Evolutionary conservation across 768 basidiomycete species (phyloP).

Genomic region (Terana coerulea): DNA sequence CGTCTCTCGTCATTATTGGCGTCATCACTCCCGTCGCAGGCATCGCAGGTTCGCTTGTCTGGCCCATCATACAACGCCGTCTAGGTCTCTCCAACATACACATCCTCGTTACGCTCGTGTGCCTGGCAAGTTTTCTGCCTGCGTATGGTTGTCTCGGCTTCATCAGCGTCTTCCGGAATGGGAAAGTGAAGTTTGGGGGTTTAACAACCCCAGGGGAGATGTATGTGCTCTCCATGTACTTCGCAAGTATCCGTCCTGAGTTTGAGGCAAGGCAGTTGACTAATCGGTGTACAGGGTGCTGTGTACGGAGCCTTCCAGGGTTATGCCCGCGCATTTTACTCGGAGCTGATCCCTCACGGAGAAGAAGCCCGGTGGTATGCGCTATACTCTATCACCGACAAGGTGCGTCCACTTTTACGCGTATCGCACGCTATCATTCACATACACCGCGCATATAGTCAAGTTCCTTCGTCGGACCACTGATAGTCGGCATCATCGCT

Average conservation of each 20-base stretch:
- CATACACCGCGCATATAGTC: slow-evolving; percentile 44
- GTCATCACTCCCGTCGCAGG: slow-evolving; percentile 75
- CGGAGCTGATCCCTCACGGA: slow-evolving; percentile 80
- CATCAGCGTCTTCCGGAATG: slow-evolving; percentile 44
- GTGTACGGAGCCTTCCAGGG: slow-evolving; percentile 91
- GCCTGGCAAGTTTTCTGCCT: slow-evolving; percentile 63
- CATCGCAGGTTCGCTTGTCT: slow-evolving; percentile 79
- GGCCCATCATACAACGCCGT: slow-evolving; percentile 69
- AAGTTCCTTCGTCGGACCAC: slow-evolving; percentile 87
- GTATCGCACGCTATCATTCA: not conserved
- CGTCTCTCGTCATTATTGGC: slow-evolving; percentile 76
- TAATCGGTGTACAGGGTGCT: slow-evolving; percentile 38
- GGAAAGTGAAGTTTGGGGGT: slow-evolving; percentile 54
- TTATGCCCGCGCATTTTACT: slow-evolving; percentile 83
- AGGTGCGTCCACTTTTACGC: slow-evolving; percentile 39
- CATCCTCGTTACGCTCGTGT: slow-evolving; percentile 63
- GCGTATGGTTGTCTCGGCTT: slow-evolving; percentile 85
- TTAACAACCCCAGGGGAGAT: slow-evolving; percentile 80
- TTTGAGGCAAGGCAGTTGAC: not conserved
- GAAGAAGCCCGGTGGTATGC: slow-evolving; percentile 87
- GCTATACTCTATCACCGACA: slow-evolving; percentile 72
- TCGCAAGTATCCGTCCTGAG: slow-evolving; percentile 43
- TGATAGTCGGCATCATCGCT: slow-evolving; percentile 83
- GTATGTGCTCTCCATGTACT: slow-evolving; percentile 78
- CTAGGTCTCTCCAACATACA: slow-evolving; percentile 63